phyloP scores from a whole-genome alignment of 352 stramenopile genomes.

The Phytophthora vignae region DNA sequence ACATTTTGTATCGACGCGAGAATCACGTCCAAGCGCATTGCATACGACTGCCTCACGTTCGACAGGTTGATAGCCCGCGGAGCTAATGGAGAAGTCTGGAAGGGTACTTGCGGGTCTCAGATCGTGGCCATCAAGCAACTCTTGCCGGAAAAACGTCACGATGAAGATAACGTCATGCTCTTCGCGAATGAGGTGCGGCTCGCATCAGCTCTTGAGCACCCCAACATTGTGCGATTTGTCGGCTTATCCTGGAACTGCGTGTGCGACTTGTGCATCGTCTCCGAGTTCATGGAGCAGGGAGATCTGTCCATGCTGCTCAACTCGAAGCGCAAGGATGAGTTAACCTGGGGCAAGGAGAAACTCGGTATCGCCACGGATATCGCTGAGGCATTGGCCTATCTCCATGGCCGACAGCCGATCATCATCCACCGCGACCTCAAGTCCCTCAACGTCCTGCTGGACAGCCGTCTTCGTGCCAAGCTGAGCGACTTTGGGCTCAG shows the following conservation, averaged over 20 bases:
- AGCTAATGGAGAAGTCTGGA: slow-evolving; percentile 73
- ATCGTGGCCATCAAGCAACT: slow-evolving; percentile 71
- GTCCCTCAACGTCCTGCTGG: slow-evolving; percentile 69
- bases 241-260: slow-evolving; percentile 64
- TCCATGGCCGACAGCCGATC: slow-evolving; percentile 58
- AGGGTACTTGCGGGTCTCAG: slow-evolving; percentile 44
- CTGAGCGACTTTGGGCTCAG: slow-evolving; percentile 69
- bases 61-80: slow-evolving; percentile 52
- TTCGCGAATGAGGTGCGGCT: slow-evolving; percentile 70
- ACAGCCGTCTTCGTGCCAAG: slow-evolving; percentile 54
- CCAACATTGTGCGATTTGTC: slow-evolving; percentile 77
- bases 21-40: slow-evolving; percentile 57
- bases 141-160: slow-evolving; percentile 55
- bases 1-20: slow-evolving; percentile 52
- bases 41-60: slow-evolving; percentile 50
- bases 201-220: slow-evolving; percentile 54
- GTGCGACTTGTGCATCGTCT: slow-evolving; percentile 64
- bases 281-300: slow-evolving; percentile 67
- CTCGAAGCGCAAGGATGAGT: slow-evolving; percentile 40
- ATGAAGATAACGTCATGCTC: slow-evolving; percentile 46
- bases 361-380: slow-evolving; percentile 66
- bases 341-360: slow-evolving; percentile 62
- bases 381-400: slow-evolving; percentile 67
- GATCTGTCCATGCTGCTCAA: slow-evolving; percentile 63
- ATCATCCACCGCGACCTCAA: slow-evolving; percentile 81